Evolutionary conservation across 2,329 filamentous ascomycete genomes (phyloP), one percentile per base, ranked within the genome.

Genomic region (Beauveria sp.): DNA sequence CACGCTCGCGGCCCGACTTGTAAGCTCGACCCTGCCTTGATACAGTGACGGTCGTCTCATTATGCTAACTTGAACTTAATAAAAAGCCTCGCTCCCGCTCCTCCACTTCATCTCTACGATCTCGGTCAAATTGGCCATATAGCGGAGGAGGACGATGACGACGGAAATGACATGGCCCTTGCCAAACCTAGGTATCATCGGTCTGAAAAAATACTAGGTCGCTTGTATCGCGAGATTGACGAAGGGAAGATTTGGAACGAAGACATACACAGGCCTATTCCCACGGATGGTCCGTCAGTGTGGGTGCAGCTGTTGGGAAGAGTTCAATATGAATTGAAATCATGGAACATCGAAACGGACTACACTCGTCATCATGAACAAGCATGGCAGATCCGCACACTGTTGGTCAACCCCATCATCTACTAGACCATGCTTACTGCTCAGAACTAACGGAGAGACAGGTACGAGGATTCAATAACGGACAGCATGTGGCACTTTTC

Each of bases 161-260:
- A 75, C 1, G 76, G 76, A 3, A 74, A 79, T 4, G 64, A 73
- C 18, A 75, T 83, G 38, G 73, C 75, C 1, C 73, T 75, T 0
- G 74, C 77, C 0, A 73, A 67, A 4, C 76, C 79, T 26, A 72
- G 73, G 4, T 93, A 86, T 69, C 93, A 95, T 70, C 73, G 72
- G 31, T 91, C 88, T 1, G 66, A 84, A 0, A 91, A 90, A 66
- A 77, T 88, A 0, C 79, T 95, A 0, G 91, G 91, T 0, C 74
- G 79, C 3, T 76, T 96, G 0, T 95, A 89, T 69, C 84, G 89
- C 2, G 82, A 80, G 0, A 87, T 96, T 12, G 85, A 96, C 66
- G 90, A 95, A 71, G 78, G 79, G 46, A 79, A 81, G 58, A 89
- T 93, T 51, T 88, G 87, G 76, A 67, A 73, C 9, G 70, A 81